Evolutionary conservation across 192 early-diverging fungal genomes (phyloP), one percentile per base, ranked within the genome.

Genomic region (Jimgerdemannia lactiflua): DNA sequence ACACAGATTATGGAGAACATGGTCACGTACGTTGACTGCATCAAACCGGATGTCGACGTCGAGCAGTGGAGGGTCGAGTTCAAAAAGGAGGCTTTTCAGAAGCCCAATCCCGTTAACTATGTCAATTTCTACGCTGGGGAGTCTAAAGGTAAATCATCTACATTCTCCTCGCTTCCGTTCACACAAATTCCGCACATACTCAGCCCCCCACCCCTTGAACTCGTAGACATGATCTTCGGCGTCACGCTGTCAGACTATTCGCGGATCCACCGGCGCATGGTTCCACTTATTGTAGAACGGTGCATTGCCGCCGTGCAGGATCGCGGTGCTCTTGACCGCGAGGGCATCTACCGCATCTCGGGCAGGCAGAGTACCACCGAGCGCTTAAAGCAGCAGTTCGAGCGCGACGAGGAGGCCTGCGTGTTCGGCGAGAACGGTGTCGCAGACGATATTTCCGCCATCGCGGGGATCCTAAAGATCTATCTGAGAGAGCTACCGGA

Each of bases 401-500:
- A 83, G 72, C 75, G 73, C 39, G 78, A 79, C 63, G 81, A 83
- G 64, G 69, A 71, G n/a, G 63, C 65, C 2, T 42, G 73, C 3
- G 73, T 71, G 10, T 72, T 79, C 3, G 73, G 70, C 44, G 63
- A 79, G 18, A 75, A 71, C 39, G 78, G 43, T 64, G 77, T 78
- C 11, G 74, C 78, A 10, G 84, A 86, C 11, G 92, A 93, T 70
- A 82, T 89, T 11, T 76, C 90, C 44, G 83, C 86, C 4, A 81
- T 93, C 59, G 88, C 91, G 0, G 86, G 83, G 1, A 75, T 92
- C 4, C 78, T 93, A 4, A 93, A 93, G 70, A 79, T 89, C 18
- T 93, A 90, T 74, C 77, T 93, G 3, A 79, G 92, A 43, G 87
- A 91, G 71, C 75, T 93, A 11, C 86, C 92, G 9, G 78, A 85